Conservation (phyloP, 106 monocot species). For the Xerophyta viscosa region DNA sequence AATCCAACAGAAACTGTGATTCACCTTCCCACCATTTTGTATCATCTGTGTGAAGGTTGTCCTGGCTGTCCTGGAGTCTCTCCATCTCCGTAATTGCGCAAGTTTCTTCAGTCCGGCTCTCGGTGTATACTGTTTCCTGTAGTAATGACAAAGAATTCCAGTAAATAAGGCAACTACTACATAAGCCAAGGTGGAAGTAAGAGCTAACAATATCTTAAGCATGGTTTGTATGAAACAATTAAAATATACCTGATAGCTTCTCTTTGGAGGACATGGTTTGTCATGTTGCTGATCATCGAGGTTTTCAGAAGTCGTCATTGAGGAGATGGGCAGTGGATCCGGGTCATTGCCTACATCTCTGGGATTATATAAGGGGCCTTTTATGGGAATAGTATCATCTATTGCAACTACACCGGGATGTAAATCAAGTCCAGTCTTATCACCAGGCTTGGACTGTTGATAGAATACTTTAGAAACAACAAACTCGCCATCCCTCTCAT, state of each 20-base stretch:
- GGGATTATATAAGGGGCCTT: slow-evolving; percentile 3
- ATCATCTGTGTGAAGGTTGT: slow-evolving; percentile 31
- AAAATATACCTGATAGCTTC: slow-evolving; percentile 24
- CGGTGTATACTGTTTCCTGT: slow-evolving; percentile 14
- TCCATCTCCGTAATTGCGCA: slow-evolving; percentile 1
- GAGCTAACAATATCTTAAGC: too few relatives aligned
- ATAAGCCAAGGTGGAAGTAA: too few relatives aligned
- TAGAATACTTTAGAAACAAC: slow-evolving; percentile 97
- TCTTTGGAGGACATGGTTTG: slow-evolving; percentile 8
- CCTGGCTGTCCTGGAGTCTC: slow-evolving; percentile 24
- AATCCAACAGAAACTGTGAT: slow-evolving; percentile 75
- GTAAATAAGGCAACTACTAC: too few relatives aligned
- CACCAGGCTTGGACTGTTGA: slow-evolving; percentile 54
- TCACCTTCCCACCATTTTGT: slow-evolving; percentile 89
- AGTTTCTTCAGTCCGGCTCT: slow-evolving; percentile 4
- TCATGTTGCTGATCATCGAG: slow-evolving; percentile 20
- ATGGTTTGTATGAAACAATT: not conserved
- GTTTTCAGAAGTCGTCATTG: slow-evolving; percentile 24
- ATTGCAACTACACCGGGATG: slow-evolving; percentile 4
- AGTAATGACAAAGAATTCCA: not conserved
- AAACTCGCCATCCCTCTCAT: slow-evolving; percentile 80
- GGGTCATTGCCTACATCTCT: slow-evolving; percentile 4
- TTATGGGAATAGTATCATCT: slow-evolving; percentile 4
- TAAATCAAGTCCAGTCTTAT: slow-evolving; percentile 28
- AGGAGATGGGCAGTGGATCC: slow-evolving; percentile 4